phyloP scores from a whole-genome alignment of 2,329 filamentous ascomycete species.

The Westerdykella aurantiaca region DNA sequence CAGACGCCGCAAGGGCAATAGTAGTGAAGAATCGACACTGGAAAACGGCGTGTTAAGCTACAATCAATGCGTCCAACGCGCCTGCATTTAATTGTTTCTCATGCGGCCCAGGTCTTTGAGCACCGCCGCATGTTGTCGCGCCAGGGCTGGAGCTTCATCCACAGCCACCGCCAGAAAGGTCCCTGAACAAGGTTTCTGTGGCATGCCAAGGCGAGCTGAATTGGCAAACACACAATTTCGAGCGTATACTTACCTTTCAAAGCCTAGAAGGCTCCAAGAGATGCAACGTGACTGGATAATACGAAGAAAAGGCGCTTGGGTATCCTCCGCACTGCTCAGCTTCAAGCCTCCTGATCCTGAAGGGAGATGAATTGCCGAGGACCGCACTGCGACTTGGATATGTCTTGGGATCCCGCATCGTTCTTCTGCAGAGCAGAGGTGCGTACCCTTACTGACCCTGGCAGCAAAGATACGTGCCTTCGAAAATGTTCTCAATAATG shows the following conservation, averaged over 20 bases:
- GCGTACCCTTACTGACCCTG: too few relatives aligned
- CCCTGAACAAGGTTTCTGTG: constrained; percentile 2
- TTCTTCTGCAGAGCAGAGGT: too few relatives aligned
- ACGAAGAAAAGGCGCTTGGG: not conserved
- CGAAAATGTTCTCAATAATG: too few relatives aligned
- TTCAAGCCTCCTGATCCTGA: too few relatives aligned
- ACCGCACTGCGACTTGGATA: too few relatives aligned
- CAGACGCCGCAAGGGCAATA: not conserved
- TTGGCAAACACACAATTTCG: too few relatives aligned
- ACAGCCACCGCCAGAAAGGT: constrained; percentile 9
- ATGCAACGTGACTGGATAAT: constrained; percentile 1
- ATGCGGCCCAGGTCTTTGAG: too few relatives aligned
- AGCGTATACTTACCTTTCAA: not conserved
- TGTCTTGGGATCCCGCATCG: too few relatives aligned
- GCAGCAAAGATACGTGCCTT: too few relatives aligned
- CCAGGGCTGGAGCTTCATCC: constrained; percentile 4
- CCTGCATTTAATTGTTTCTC: too few relatives aligned
- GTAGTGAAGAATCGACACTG: not conserved
- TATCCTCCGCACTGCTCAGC: not conserved
- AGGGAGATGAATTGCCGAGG: too few relatives aligned
- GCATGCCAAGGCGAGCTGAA: constrained; percentile 10
- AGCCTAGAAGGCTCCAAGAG: constrained; percentile 1
- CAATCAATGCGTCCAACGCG: not conserved
- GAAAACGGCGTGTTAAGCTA: not conserved
- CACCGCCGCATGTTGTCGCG: constrained; percentile 1